These are phyloP conservation scores for Dichomitus squalens DNA, from an alignment of 1,284 basidiomycete species.

Conservation along the genomic window DNA sequence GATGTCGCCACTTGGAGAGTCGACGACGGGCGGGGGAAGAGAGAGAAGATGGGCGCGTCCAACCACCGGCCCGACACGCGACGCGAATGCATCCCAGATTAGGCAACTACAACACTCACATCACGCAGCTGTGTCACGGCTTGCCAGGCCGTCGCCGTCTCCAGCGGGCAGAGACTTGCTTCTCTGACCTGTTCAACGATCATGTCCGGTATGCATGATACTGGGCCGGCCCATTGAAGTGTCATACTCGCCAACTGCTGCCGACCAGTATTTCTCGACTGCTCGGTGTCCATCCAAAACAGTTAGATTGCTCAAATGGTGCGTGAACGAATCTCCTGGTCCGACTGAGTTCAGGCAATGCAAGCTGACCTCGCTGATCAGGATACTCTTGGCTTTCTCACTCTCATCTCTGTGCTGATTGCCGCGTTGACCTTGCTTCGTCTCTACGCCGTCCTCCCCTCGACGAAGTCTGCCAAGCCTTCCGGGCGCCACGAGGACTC, in stretches of 20 bases:
- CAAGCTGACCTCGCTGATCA: neutral
- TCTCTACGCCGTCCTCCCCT: constrained; percentile 24
- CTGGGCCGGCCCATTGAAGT: neutral
- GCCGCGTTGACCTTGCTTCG: constrained; percentile 24
- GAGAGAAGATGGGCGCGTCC: neutral
- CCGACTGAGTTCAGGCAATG: neutral
- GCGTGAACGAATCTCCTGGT: neutral
- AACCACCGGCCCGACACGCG: neutral
- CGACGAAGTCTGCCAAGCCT: constrained; percentile 6
- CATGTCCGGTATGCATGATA: neutral
- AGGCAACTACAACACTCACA: neutral
- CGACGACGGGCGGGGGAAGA: neutral
- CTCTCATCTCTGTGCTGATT: constrained; percentile 11
- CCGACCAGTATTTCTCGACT: neutral
- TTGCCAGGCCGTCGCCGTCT: neutral
- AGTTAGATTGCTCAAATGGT: neutral
- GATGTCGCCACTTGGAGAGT: neutral
- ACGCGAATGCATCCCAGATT: neutral
- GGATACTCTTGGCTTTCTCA: constrained; percentile 7
- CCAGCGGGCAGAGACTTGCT: neutral
- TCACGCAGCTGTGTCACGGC: neutral
- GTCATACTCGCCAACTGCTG: neutral
- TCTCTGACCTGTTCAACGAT: neutral
- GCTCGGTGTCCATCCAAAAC: neutral
- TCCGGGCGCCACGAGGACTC: constrained; percentile 12